Evolutionary conservation across 345 rosid genomes (phyloP).

Genomic region (Sonneratia alba): DNA sequence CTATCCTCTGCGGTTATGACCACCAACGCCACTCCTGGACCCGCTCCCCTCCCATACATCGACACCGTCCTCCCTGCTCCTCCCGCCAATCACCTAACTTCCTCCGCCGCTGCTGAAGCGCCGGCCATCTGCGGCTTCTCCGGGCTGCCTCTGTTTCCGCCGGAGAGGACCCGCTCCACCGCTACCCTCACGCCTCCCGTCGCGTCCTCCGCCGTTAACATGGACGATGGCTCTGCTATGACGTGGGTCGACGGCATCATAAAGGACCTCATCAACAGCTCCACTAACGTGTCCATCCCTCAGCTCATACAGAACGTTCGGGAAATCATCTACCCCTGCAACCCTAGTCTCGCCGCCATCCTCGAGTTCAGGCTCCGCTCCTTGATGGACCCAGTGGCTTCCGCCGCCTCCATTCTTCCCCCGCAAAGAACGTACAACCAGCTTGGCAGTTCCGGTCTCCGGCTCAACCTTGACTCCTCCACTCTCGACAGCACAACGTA

Average conservation of each 20-base stretch:
- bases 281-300: conserved; percentile 76
- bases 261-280: conserved; percentile 69
- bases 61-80: conserved; percentile 14
- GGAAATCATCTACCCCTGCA: conserved; percentile 89
- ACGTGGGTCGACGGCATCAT: conserved; percentile 90
- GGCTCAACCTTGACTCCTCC: not conserved
- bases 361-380: conserved; percentile 78
- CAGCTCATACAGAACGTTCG: conserved; percentile 93
- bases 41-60: conserved; percentile 1
- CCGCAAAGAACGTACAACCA: conserved; percentile 15
- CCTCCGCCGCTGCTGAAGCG: conserved; percentile 20
- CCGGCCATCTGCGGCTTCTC: conserved; percentile 90
- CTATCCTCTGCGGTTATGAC: conserved; percentile 24
- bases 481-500: not conserved
- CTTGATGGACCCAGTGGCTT: conserved; percentile 27
- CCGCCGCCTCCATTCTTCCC: conserved; percentile 7
- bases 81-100: conserved; percentile 14
- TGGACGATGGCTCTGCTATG: conserved; percentile 36
- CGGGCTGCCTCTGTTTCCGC: conserved; percentile 81
- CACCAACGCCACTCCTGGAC: conserved; percentile 19
- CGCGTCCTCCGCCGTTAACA: not conserved
- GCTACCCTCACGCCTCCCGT: not conserved
- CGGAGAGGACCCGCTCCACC: conserved; percentile 25
- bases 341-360: conserved; percentile 79
- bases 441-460: not conserved